Evolutionary conservation across 495 filamentous ascomycete species (phyloP), one percentile per base, ranked within the genome.

Genomic region (Polyplosphaeria fusca): DNA sequence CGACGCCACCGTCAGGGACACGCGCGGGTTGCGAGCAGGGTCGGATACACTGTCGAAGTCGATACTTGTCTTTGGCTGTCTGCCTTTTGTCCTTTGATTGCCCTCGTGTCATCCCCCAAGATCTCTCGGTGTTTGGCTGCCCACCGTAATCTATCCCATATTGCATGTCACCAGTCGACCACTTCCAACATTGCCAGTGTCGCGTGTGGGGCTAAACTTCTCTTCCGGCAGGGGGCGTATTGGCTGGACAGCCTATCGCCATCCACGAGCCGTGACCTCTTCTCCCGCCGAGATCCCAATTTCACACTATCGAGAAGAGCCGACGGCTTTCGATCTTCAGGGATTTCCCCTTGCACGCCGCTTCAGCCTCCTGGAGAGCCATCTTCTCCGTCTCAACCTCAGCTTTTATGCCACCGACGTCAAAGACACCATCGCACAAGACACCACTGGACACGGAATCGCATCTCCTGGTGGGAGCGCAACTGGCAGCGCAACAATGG

Each of bases 401-500:
- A 54, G 5, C 49, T 43, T 18, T 20, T 48, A 60, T 55, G 57
- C 24, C 57, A 45, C 41, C 47, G 43, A 45, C 55, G 30, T 47
- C 47, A 59, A 46, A 39, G n/a, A 38, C 48, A 26, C 9, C 40
- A 9, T 39, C 48, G 14, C 27, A 22, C 41, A 14, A 22, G 19
- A 24, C 5, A 23, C 35, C 14, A 25, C 43, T 42, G 28, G 26
- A 55, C 52, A 5, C 44, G 23, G 39, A 57, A 41, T 24, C 40
- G 38, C 47, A 59, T 47, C 43, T 38, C 52, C 20, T 52, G 39
- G 40, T 39, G 20, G 13, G 39, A 35, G 20, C 27, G 18, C 57
- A 25, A 4, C 20, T 24, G 50, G 39, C 12, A 38, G 19, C 35
- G 28, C 53, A 47, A 38, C 13, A n/a, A 77, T 75, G 74, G 71